These are phyloP conservation scores for Lathyrus sativus DNA, from an alignment of 306 rosid species.

Conservation along the genomic window DNA sequence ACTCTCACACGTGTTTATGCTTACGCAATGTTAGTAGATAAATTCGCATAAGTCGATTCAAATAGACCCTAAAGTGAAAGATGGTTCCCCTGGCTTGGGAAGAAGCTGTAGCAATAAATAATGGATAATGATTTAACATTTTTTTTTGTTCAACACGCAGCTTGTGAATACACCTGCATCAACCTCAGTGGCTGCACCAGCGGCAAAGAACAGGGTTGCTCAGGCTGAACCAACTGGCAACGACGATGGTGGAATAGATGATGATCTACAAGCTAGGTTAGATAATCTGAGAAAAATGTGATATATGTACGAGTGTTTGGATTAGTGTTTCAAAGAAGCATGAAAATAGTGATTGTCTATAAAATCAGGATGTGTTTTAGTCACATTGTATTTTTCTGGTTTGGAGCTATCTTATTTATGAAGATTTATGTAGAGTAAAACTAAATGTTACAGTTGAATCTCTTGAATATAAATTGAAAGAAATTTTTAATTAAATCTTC, in stretches of 20 bases:
- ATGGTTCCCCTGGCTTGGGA: background rate
- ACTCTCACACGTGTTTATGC: background rate
- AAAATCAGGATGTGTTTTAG: constrained; percentile 5
- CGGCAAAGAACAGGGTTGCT: constrained; percentile 60
- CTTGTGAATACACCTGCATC: constrained; percentile 76
- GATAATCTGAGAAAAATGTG: constrained; percentile 49
- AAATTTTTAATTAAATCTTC: constrained; percentile 3
- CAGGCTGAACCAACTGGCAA: constrained; percentile 70
- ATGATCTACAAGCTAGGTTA: constrained; percentile 64
- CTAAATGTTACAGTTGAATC: constrained; percentile 14
- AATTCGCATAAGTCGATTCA: background rate
- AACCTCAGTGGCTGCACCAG: constrained; percentile 64
- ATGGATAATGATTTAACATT: constrained; percentile 5
- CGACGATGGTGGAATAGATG: constrained; percentile 77
- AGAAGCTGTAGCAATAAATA: background rate
- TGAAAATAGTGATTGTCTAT: constrained; percentile 26
- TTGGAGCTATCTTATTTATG: constrained; percentile 15
- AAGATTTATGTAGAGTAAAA: constrained; percentile 21
- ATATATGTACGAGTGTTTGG: background rate
- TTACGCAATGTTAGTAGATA: background rate
- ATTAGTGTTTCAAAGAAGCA: constrained; percentile 11
- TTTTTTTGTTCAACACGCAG: constrained; percentile 46
- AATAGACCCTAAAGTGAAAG: background rate
- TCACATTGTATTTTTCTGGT: constrained; percentile 19
- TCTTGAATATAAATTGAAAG: constrained; percentile 20